Conservation (phyloP, 306 rosid genomes). For the Corylus avellana region DNA sequence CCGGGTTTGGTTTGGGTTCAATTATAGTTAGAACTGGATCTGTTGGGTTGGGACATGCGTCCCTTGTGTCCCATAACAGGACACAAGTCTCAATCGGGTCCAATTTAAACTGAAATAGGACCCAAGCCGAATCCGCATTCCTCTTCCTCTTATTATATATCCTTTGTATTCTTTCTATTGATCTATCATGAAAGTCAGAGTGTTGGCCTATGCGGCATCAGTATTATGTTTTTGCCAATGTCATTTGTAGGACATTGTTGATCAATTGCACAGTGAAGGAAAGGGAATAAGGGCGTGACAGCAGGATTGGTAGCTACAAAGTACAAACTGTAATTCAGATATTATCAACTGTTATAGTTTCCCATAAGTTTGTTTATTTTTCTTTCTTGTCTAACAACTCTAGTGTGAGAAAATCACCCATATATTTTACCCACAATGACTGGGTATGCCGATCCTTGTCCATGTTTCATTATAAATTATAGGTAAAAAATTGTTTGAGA, state of each 20-base stretch:
- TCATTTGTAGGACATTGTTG: slow-evolving; percentile 60
- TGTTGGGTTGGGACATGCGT: no score
- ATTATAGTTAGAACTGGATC: no score
- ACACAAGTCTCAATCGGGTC: no score
- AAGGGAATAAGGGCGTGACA: slow-evolving; percentile 43
- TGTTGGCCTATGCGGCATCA: not conserved
- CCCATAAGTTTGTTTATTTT: slow-evolving; percentile 1
- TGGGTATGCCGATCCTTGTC: not conserved
- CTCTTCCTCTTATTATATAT: not conserved
- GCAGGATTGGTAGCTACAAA: not conserved
- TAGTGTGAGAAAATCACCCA: not conserved
- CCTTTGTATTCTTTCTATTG: not conserved
- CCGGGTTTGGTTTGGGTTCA: no score
- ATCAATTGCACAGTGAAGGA: slow-evolving; percentile 64
- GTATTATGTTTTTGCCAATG: not conserved
- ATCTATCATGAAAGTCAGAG: not conserved
- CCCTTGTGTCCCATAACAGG: no score
- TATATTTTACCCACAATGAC: not conserved
- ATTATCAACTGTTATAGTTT: slow-evolving; percentile 11
- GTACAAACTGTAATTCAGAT: not conserved
- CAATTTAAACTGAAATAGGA: no score
- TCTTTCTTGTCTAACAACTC: not conserved
- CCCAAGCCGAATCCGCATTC: no score
- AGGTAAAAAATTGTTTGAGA: not conserved
- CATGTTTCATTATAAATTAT: not conserved